phyloP scores from a whole-genome alignment of 805 yeast species.

The Starmera dryadoides region DNA sequence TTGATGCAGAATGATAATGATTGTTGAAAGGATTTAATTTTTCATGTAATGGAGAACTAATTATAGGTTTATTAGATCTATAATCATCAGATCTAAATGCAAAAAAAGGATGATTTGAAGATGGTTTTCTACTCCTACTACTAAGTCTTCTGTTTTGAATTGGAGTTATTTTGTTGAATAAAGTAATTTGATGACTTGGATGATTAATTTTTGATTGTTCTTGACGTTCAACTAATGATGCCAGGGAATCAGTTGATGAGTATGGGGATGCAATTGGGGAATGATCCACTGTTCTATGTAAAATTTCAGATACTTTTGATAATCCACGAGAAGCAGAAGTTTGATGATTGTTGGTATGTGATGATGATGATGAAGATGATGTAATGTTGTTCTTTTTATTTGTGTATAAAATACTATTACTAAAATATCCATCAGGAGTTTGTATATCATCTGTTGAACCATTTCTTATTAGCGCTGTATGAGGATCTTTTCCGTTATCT shows the following conservation, averaged over 20 bases:
- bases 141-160: background rate
- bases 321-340: too few relatives aligned
- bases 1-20: background rate
- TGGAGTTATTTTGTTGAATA: background rate
- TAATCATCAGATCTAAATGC: background rate
- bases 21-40: background rate
- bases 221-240: conserved; percentile 32
- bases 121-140: background rate
- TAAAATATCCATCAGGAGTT: background rate
- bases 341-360: background rate
- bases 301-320: background rate
- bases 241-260: conserved; percentile 30
- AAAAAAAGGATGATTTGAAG: background rate
- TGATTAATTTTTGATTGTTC: conserved; percentile 32
- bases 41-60: conserved; percentile 4
- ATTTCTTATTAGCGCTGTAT: background rate
- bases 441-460: background rate
- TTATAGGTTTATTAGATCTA: background rate
- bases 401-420: background rate
- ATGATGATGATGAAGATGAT: too few relatives aligned
- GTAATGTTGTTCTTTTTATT: background rate
- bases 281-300: background rate
- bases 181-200: conserved; percentile 27
- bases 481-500: background rate
- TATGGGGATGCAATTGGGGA: conserved; percentile 9